A percentile compares a stretch with the other conserved stretches of the same genome.
Conservation (phyloP, 768 basidiomycete species). For the Dacryopinax spathularia region DNA sequence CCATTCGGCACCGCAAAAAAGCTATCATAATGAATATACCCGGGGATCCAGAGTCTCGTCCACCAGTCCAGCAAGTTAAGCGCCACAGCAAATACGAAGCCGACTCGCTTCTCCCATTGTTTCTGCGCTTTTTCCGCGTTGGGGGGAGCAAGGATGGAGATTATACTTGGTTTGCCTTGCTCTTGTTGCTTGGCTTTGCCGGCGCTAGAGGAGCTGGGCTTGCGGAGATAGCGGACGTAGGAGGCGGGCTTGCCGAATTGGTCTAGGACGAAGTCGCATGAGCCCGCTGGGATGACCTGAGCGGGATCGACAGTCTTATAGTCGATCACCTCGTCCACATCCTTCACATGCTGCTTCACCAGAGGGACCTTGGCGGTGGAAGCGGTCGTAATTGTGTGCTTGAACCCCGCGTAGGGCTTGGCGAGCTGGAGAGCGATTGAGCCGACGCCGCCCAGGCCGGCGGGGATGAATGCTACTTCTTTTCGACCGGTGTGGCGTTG, state of each 20-base stretch:
- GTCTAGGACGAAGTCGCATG: background rate
- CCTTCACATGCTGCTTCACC: background rate
- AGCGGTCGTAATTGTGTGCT: background rate
- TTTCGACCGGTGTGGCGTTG: background rate
- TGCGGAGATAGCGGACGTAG: background rate
- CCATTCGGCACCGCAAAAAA: background rate
- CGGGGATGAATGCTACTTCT: background rate
- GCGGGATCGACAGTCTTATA: background rate
- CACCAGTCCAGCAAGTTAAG: background rate
- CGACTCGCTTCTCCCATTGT: background rate
- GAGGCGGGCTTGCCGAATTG: background rate
- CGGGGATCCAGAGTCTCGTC: background rate
- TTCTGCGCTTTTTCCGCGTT: background rate
- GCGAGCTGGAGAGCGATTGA: background rate
- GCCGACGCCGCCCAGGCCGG: background rate
- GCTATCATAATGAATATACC: background rate
- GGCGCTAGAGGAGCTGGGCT: background rate
- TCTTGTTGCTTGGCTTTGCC: too few relatives aligned
- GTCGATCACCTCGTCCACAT: conserved; percentile 1
- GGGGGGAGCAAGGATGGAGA: background rate
- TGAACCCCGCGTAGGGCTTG: background rate
- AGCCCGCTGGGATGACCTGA: background rate
- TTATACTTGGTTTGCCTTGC: background rate
- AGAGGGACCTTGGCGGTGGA: background rate
- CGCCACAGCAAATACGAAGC: background rate